Evolutionary conservation across 1,139 yeast genomes (phyloP).

Genomic region (Lodderomyces orthopsilosis): DNA sequence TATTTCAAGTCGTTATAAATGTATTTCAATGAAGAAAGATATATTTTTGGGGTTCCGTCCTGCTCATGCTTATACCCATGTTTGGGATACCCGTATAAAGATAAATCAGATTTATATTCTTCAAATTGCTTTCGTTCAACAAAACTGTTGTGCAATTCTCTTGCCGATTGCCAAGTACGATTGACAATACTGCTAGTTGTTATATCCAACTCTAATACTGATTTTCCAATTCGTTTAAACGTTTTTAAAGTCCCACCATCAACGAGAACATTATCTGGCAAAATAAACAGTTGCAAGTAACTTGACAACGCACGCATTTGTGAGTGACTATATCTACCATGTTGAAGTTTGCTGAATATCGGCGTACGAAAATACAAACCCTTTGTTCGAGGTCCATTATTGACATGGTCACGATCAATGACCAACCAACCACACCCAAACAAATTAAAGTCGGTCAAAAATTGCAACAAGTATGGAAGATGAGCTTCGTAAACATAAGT

Average conservation of each 20-base stretch:
- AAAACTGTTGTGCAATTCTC: slow-evolving; percentile 52
- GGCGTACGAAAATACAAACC: slow-evolving; percentile 42
- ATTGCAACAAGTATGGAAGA: slow-evolving; percentile 72
- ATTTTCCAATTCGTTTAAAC: slow-evolving; percentile 50
- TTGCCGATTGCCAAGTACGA: slow-evolving; percentile 40
- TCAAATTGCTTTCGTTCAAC: slow-evolving; percentile 23
- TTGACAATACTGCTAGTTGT: slow-evolving; percentile 58
- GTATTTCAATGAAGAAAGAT: slow-evolving; percentile 56
- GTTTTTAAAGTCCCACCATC: slow-evolving; percentile 19
- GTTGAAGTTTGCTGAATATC: slow-evolving; percentile 15
- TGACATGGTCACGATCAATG: slow-evolving; percentile 17
- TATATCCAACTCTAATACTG: slow-evolving; percentile 69
- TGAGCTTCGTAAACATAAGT: slow-evolving; percentile 62
- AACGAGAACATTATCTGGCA: slow-evolving; percentile 24
- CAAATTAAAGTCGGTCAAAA: slow-evolving; percentile 76
- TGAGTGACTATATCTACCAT: slow-evolving; percentile 3
- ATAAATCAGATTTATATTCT: slow-evolving; percentile 8
- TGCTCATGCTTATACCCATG: slow-evolving; percentile 16
- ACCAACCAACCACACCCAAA: slow-evolving; percentile 82
- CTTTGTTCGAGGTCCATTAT: slow-evolving; percentile 7
- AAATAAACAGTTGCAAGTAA: slow-evolving; percentile 19
- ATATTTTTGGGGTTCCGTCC: slow-evolving; percentile 22
- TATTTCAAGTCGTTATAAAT: slow-evolving; percentile 60
- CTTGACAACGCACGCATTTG: slow-evolving; percentile 9
- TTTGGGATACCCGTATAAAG: slow-evolving; percentile 5